A percentile compares a stretch with the other conserved stretches of the same genome.
Conservation (phyloP, 2,329 filamentous ascomycete species). For the Phyllosticta citriasiana region DNA sequence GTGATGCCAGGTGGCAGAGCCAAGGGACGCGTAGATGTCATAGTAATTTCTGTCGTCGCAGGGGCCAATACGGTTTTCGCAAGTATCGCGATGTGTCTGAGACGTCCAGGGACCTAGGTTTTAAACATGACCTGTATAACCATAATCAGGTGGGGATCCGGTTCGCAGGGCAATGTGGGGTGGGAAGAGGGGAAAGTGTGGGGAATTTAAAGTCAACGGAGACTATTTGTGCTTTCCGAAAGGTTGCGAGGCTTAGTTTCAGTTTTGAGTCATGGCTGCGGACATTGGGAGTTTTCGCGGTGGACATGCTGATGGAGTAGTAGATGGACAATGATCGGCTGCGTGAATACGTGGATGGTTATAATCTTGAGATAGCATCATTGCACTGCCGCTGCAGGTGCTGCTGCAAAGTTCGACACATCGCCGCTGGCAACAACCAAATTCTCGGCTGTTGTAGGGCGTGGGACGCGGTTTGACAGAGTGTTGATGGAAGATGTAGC, state of each 20-base stretch:
- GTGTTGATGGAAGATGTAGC: no score
- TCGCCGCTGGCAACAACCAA: no score
- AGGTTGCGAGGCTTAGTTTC: neutral
- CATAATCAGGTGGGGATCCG: neutral
- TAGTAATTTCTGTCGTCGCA: neutral
- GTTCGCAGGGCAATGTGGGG: neutral
- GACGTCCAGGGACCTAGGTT: neutral
- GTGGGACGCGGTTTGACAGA: no score
- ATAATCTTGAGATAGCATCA: no score
- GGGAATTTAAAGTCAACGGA: neutral
- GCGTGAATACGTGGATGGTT: no score
- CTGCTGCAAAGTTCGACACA: no score
- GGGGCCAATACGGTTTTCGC: neutral
- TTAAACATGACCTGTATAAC: neutral
- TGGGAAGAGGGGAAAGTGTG: neutral
- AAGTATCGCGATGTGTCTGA: no score
- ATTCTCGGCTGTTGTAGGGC: no score
- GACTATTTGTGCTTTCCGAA: neutral
- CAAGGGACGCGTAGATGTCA: neutral
- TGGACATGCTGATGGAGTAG: no score
- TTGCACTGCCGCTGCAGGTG: no score
- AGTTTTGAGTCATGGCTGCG: neutral
- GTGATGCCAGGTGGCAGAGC: constrained; percentile 2
- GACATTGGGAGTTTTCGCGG: no score
- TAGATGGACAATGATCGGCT: no score